phyloP scores from a whole-genome alignment of 2,329 filamentous ascomycete species.

The Beauveria caledonica region DNA sequence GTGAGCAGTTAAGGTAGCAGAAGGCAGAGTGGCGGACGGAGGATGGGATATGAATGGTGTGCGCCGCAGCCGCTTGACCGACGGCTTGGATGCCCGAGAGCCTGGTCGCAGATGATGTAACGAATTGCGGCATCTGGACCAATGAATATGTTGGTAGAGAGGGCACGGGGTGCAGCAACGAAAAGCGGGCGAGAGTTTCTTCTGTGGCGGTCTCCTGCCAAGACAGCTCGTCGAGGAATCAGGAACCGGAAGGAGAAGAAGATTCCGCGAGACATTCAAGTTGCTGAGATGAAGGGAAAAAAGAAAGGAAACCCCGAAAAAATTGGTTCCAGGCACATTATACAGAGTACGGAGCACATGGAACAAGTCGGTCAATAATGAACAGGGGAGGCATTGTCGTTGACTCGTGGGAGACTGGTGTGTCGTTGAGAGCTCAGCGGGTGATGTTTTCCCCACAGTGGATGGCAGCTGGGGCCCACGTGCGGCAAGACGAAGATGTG shows the following conservation, averaged over 20 bases:
- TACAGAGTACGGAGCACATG: no score
- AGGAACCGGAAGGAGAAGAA: not conserved
- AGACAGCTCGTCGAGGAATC: not conserved
- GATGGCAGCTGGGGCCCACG: constrained; percentile 16
- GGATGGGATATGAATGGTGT: no score
- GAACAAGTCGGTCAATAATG: not conserved
- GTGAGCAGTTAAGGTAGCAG: no score
- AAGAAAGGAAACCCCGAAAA: no score
- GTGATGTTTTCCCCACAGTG: not conserved
- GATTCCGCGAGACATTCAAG: not conserved
- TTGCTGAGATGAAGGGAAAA: no score
- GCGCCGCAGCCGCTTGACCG: no score
- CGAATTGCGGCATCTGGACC: no score
- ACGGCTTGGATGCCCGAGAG: no score
- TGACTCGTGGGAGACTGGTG: no score
- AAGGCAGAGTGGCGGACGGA: no score
- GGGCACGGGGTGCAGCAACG: not conserved
- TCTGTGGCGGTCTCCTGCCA: not conserved
- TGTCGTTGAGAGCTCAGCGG: not conserved
- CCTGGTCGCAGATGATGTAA: no score
- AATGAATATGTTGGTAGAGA: not conserved
- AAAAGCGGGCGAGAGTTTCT: not conserved
- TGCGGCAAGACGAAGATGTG: constrained; percentile 20
- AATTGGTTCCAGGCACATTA: not conserved
- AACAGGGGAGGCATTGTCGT: not conserved